These are phyloP conservation scores for Phtheirospermum japonicum DNA, from an alignment of 257 asterid species.

Conservation along the genomic window DNA sequence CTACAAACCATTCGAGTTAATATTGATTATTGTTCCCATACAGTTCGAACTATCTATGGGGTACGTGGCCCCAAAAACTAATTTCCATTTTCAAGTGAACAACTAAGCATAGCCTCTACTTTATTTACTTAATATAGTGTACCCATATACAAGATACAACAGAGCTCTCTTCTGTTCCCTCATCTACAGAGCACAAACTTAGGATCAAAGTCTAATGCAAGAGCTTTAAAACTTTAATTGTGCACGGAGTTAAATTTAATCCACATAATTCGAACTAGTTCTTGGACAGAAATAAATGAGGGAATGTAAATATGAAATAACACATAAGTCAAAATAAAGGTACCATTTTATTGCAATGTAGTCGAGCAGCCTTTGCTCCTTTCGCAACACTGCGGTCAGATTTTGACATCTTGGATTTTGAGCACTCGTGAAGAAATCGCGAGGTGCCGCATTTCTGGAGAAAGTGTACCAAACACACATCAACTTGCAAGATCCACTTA, in stretches of 20 bases:
- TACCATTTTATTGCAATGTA: slow-evolving; percentile 85
- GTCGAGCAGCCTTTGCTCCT: slow-evolving; percentile 82
- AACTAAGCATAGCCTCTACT: too few species aligned
- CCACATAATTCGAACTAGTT: background rate
- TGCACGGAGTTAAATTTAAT: background rate
- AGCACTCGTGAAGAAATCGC: too few species aligned
- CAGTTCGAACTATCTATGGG: background rate
- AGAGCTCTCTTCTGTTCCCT: slow-evolving; percentile 79
- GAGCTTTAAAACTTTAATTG: background rate
- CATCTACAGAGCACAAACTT: slow-evolving; percentile 40
- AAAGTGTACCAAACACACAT: slow-evolving; percentile 7
- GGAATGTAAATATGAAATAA: background rate
- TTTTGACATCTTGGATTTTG: slow-evolving; percentile 49
- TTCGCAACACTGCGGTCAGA: slow-evolving; percentile 52
- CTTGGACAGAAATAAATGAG: background rate
- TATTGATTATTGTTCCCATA: slow-evolving; percentile 10
- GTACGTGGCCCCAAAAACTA: too few species aligned
- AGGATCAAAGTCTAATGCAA: slow-evolving; percentile 17
- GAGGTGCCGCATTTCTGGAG: too few species aligned
- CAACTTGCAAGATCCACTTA: slow-evolving; percentile 35
- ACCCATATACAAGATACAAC: too few species aligned
- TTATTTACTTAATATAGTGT: too few species aligned
- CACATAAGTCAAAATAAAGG: background rate
- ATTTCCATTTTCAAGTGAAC: too few species aligned
- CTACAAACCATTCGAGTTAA: background rate